Conservation (phyloP, 108 stramenopile genomes). For the Cyclostephanos tholiformis region DNA sequence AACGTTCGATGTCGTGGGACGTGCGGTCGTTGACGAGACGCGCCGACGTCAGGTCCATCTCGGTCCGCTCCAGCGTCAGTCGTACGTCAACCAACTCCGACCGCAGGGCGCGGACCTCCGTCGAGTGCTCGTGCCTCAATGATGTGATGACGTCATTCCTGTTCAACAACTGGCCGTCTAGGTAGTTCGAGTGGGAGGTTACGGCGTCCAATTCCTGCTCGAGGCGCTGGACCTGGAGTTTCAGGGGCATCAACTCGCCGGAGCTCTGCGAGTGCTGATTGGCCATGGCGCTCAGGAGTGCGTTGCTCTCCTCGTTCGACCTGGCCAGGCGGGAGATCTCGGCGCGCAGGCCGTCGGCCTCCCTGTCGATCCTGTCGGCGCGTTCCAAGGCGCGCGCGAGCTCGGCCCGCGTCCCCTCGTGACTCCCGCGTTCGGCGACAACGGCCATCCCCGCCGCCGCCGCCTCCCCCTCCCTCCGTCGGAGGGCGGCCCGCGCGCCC, state of each 20-base stretch:
- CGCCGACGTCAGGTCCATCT: conserved; percentile 33
- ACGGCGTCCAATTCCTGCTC: conserved; percentile 72
- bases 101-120: conserved; percentile 45
- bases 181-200: conserved; percentile 67
- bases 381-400: background rate
- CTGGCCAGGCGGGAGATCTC: conserved; percentile 52
- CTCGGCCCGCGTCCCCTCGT: background rate
- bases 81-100: conserved; percentile 39
- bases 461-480: background rate
- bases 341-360: conserved; percentile 17
- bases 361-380: conserved; percentile 9
- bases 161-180: conserved; percentile 61
- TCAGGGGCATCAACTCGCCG: conserved; percentile 68
- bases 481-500: background rate
- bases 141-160: conserved; percentile 41
- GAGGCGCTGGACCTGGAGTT: conserved; percentile 67
- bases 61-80: conserved; percentile 42
- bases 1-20: conserved; percentile 49
- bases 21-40: conserved; percentile 32
- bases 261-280: conserved; percentile 56
- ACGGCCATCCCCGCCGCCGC: too few relatives aligned
- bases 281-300: conserved; percentile 55
- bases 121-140: conserved; percentile 40
- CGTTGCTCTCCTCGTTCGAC: conserved; percentile 51
- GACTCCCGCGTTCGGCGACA: background rate